Evolutionary conservation across 2,329 filamentous ascomycete species (phyloP).

Genomic region (Fusarium coffeatum): DNA sequence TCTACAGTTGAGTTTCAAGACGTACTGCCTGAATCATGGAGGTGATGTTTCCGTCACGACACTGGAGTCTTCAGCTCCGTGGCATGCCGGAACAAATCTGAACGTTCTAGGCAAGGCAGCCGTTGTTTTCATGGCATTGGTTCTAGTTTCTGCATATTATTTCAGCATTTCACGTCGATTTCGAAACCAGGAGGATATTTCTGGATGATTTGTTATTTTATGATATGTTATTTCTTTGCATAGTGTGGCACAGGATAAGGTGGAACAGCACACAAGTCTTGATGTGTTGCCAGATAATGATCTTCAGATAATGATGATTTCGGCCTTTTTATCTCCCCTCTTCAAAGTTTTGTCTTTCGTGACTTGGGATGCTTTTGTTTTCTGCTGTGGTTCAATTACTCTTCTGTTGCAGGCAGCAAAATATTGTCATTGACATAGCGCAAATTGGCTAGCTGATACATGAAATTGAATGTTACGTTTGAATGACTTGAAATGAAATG

Average conservation of each 20-base stretch:
- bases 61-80: not conserved
- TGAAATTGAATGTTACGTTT: not conserved
- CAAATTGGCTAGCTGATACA: not conserved
- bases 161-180: not conserved
- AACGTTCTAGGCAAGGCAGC: slow-evolving; percentile 19
- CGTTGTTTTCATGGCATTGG: slow-evolving; percentile 15
- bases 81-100: not conserved
- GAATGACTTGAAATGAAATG: fast-evolving
- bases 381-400: not conserved
- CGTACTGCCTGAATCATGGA: slow-evolving; percentile 1
- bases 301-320: slow-evolving; percentile 20
- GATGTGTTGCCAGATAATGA: slow-evolving; percentile 4
- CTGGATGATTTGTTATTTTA: slow-evolving; percentile 7
- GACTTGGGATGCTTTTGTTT: not conserved
- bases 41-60: not conserved
- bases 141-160: not conserved
- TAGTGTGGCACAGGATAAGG: slow-evolving; percentile 28
- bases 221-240: slow-evolving; percentile 13
- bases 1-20: slow-evolving; percentile 3
- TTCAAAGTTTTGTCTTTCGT: not conserved
- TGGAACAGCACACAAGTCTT: slow-evolving; percentile 42
- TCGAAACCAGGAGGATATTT: slow-evolving; percentile 2
- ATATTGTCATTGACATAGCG: not conserved
- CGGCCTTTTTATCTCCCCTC: not conserved
- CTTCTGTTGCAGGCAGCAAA: not conserved